Evolutionary conservation across 345 rosid genomes (phyloP).

Genomic region (Heritiera littoralis): DNA sequence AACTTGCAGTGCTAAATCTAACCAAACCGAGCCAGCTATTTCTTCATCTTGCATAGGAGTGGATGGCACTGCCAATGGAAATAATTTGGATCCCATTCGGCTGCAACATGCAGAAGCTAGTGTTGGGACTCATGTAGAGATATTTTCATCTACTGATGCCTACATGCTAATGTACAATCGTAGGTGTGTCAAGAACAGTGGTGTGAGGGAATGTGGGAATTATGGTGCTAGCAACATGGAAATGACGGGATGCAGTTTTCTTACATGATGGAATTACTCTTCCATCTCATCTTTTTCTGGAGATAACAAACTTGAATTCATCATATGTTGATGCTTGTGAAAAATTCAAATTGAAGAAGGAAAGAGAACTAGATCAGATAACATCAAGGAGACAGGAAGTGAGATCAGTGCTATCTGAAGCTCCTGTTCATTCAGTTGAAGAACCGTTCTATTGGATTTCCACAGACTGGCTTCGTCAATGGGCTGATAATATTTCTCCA

Average conservation of each 20-base stretch:
- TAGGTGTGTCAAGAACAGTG: conserved; percentile 50
- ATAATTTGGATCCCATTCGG: conserved; percentile 36
- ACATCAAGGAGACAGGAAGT: conserved; percentile 78
- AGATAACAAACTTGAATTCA: conserved; percentile 55
- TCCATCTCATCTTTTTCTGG: conserved; percentile 66
- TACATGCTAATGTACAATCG: conserved; percentile 92
- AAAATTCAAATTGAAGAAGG: conserved; percentile 60
- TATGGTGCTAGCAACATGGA: conserved; percentile 33
- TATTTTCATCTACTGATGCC: conserved; percentile 88
- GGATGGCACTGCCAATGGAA: conserved; percentile 41
- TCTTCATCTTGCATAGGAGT: conserved; percentile 28
- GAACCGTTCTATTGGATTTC: conserved; percentile 80
- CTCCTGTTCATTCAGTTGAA: conserved; percentile 68
- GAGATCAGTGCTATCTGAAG: conserved; percentile 79
- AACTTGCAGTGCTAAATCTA: conserved; percentile 11
- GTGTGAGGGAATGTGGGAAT: conserved; percentile 28
- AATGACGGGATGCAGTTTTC: conserved; percentile 39
- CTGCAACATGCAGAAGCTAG: conserved; percentile 47
- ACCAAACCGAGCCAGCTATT: conserved; percentile 29
- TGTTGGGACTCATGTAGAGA: conserved; percentile 42
- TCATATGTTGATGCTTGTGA: conserved; percentile 58
- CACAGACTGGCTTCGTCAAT: conserved; percentile 89
- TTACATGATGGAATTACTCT: conserved; percentile 48
- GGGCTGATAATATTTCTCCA: conserved; percentile 38
- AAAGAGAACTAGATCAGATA: conserved; percentile 50